Percentiles rank a stretch among this genome's conserved stretches.
phyloP scores from a whole-genome alignment of 179 eudicot species.

The Camellia oleifera region DNA sequence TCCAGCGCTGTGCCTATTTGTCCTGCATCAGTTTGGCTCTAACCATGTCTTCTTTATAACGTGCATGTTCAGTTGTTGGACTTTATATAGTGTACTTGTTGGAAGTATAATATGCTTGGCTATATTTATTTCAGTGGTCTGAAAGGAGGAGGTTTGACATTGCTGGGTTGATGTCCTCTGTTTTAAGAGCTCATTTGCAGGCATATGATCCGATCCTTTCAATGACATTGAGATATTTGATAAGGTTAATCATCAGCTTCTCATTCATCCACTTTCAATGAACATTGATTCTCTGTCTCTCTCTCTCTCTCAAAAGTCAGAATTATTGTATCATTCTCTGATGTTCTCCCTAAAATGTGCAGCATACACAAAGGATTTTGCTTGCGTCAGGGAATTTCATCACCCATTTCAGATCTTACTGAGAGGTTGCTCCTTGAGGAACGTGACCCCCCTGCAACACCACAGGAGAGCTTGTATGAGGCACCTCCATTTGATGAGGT shows the following conservation, averaged over 20 bases:
- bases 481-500: constrained; percentile 96
- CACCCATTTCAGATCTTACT: constrained; percentile 90
- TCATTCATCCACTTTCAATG: constrained; percentile 6
- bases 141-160: constrained; percentile 78
- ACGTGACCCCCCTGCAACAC: constrained; percentile 78
- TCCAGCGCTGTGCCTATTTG: too few relatives aligned
- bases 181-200: constrained; percentile 77
- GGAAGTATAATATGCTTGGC: constrained; percentile 7
- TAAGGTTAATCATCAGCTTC: constrained; percentile 46
- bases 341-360: constrained; percentile 17
- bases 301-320: neutral
- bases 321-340: neutral
- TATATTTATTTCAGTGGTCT: constrained; percentile 72
- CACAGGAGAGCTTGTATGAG: constrained; percentile 68
- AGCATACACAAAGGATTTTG: constrained; percentile 94
- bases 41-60: neutral
- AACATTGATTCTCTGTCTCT: constrained; percentile 6
- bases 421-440: constrained; percentile 94
- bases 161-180: constrained; percentile 80
- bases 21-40: neutral
- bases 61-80: neutral
- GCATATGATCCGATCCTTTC: constrained; percentile 88
- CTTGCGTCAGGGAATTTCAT: constrained; percentile 77
- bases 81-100: neutral
- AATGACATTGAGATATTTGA: constrained; percentile 86